Percentiles rank a stretch among this genome's conserved stretches.
Evolutionary conservation across 352 stramenopile genomes (phyloP).

Genomic region (Phytophthora sp.): DNA sequence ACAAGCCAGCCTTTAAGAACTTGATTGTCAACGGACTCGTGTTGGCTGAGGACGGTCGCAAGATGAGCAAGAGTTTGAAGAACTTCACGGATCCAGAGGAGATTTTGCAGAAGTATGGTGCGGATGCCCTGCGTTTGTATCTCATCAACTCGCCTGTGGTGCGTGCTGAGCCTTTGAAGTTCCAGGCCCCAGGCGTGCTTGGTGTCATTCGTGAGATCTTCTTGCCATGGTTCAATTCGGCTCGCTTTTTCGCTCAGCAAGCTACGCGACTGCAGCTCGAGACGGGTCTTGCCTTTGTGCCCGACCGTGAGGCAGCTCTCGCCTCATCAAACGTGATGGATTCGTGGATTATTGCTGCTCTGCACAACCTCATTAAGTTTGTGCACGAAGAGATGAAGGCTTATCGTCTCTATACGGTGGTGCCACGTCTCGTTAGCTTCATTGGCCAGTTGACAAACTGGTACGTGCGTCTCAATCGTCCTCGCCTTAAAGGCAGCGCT

Average conservation of each 20-base stretch:
- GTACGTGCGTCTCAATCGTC: constrained; percentile 99
- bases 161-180: constrained; percentile 97
- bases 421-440: constrained; percentile 97
- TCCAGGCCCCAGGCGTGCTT: constrained; percentile 96
- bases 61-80: constrained; percentile 99
- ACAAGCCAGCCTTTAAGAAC: constrained; percentile 99
- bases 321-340: constrained; percentile 98
- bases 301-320: constrained; percentile 84
- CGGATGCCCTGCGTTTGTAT: constrained; percentile 99
- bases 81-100: constrained; percentile 97
- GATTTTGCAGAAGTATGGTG: constrained; percentile 97
- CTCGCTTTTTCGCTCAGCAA: constrained; percentile 99
- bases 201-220: constrained; percentile 99
- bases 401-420: constrained; percentile 99
- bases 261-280: constrained; percentile 92
- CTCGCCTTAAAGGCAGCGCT: constrained; percentile 96
- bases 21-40: constrained; percentile 99
- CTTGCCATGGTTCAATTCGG: constrained; percentile 99
- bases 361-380: constrained; percentile 98
- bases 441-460: constrained; percentile 99
- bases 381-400: constrained; percentile 97
- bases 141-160: constrained; percentile 99
- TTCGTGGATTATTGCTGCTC: constrained; percentile 98
- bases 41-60: constrained; percentile 98
- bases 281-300: constrained; percentile 88